Base-by-base conservation (phyloP, 768 basidiomycete genomes). In the Hygrophoropsis aurantiaca region DNA sequence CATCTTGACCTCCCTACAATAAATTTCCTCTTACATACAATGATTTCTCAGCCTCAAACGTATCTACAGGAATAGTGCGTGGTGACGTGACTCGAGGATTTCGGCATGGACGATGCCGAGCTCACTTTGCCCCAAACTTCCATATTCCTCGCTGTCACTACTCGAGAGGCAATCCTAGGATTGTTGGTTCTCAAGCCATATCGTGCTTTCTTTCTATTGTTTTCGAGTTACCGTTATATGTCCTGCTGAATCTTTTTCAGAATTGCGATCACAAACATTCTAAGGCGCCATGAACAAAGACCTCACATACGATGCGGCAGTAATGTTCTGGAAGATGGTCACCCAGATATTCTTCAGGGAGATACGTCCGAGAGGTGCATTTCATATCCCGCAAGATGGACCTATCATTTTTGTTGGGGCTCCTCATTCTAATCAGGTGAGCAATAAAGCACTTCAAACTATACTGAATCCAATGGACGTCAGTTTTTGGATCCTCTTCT, bases 321-420 rank as follows among this genome's bases (percentile, higher is more conserved):
- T 95, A 66, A 62, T 88, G 39, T 91, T 95, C 69, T 95, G 90
- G 90, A 73, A 87, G 47, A 73, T 78, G 2, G 78, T 95, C 47
- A 91, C 89, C 54, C 89, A 89, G 69, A 84, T 98, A 56, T 98
- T 98, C 78, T 98, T 98, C 74, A 77, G 95, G 55, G 95, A 98
- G 71, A 85, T 97, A 58, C 79, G 95, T 49, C 90, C 94, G 3
- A 77, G 95, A 66, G 91, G 95, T 42, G 89, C 94, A 26, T 97
- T 89, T 78, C 90, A 97, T 64, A 90, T 98, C 49, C 95, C 95
- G 20, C 78, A 77, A 47, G 80, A 90, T 48, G 95, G 93, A 0
- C 90, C 95, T 2, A 81, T 95, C 44, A 90, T 98, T 54, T 94
- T 97, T 65, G 92, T 92, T 40, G 92, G 80, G 35, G 94, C 90